Evolutionary conservation across 2,329 filamentous ascomycete genomes (phyloP).

Genomic region (Leptographium radiaticola): DNA sequence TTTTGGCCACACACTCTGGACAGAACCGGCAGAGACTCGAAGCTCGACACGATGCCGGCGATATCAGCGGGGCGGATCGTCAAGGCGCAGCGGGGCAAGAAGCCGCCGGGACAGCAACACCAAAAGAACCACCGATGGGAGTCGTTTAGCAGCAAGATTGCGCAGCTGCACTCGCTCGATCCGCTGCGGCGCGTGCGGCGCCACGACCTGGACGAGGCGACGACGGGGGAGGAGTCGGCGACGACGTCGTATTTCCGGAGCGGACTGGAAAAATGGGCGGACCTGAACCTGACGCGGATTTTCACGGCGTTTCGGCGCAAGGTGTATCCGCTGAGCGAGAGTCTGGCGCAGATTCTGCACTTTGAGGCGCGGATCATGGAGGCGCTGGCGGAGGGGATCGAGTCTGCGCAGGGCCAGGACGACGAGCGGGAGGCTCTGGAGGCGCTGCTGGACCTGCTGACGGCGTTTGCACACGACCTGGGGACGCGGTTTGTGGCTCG

Average conservation of each 20-base stretch:
- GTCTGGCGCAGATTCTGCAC: slow-evolving; percentile 81
- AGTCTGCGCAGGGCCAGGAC: slow-evolving; percentile 31
- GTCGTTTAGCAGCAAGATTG: slow-evolving; percentile 79
- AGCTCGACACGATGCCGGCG: slow-evolving; percentile 38
- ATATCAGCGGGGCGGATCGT: slow-evolving; percentile 53
- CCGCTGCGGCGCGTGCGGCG: slow-evolving; percentile 81
- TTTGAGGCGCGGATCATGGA: slow-evolving; percentile 78
- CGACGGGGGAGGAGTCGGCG: slow-evolving; percentile 56
- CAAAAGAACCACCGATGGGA: slow-evolving; percentile 83
- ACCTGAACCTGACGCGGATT: slow-evolving; percentile 74
- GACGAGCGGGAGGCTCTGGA: slow-evolving; percentile 63
- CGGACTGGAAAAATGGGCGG: slow-evolving; percentile 76
- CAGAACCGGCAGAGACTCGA: too few species aligned
- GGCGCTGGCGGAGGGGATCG: slow-evolving; percentile 59
- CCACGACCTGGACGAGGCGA: slow-evolving; percentile 53
- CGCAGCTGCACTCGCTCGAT: slow-evolving; percentile 79
- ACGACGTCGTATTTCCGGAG: slow-evolving; percentile 79
- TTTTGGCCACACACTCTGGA: too few species aligned
- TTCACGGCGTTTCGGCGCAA: slow-evolving; percentile 69
- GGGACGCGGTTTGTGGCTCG: slow-evolving; percentile 70
- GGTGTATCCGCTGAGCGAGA: slow-evolving; percentile 70
- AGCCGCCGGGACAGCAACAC: slow-evolving; percentile 33
- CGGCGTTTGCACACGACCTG: slow-evolving; percentile 89
- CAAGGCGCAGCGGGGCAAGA: slow-evolving; percentile 58
- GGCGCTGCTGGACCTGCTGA: slow-evolving; percentile 74